phyloP scores from a whole-genome alignment of 495 filamentous ascomycete genomes.

The Pseudotulostoma volvatum region DNA sequence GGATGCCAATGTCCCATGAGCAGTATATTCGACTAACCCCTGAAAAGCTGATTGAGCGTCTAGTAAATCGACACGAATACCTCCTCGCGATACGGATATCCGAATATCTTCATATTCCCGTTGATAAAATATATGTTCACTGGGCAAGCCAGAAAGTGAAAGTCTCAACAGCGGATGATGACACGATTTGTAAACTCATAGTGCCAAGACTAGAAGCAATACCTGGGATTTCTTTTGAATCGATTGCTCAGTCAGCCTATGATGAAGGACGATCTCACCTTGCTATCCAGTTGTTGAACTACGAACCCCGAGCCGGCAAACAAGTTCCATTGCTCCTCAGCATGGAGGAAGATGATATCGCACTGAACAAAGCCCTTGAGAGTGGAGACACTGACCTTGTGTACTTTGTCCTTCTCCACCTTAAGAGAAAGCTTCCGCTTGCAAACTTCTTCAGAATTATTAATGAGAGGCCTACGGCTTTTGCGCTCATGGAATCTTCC shows the following conservation, averaged over 20 bases:
- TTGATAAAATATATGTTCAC: slow-evolving; percentile 82
- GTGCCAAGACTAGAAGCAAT: slow-evolving; percentile 76
- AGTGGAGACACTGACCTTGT: slow-evolving; percentile 89
- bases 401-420: slow-evolving; percentile 70
- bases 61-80: slow-evolving; percentile 82
- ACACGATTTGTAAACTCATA: slow-evolving; percentile 70
- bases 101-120: slow-evolving; percentile 70
- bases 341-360: slow-evolving; percentile 93
- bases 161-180: slow-evolving; percentile 68
- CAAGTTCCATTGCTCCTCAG: slow-evolving; percentile 87
- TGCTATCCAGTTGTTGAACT: slow-evolving; percentile 79
- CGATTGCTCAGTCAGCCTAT: slow-evolving; percentile 86
- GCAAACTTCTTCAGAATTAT: slow-evolving; percentile 87
- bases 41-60: slow-evolving; percentile 66
- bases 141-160: slow-evolving; percentile 95
- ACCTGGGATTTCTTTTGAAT: slow-evolving; percentile 83
- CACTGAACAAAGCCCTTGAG: slow-evolving; percentile 92
- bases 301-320: slow-evolving; percentile 82
- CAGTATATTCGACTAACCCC: slow-evolving; percentile 79
- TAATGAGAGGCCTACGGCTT: slow-evolving; percentile 71
- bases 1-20: slow-evolving; percentile 80
- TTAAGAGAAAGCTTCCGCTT: slow-evolving; percentile 81
- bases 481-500: slow-evolving; percentile 73
- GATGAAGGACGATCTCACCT: slow-evolving; percentile 79
- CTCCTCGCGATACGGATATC: slow-evolving; percentile 80